phyloP scores from a whole-genome alignment of 805 yeast species.

The Metschnikowia lunata region DNA sequence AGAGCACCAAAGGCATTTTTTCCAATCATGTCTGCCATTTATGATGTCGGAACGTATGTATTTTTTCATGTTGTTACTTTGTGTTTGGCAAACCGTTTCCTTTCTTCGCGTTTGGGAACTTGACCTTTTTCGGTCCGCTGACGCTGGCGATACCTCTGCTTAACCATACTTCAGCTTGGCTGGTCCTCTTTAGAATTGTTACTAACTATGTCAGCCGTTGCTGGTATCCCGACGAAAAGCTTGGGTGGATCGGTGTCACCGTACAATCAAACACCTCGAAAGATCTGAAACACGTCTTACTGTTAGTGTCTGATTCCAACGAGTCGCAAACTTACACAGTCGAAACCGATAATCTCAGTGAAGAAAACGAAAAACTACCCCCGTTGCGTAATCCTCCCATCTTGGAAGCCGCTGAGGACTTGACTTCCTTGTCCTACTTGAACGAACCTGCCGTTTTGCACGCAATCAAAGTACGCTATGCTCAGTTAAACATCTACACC shows the following conservation, averaged over 20 bases:
- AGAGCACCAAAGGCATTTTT: neutral
- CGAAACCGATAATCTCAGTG: slow-evolving; percentile 46
- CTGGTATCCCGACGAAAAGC: slow-evolving; percentile 72
- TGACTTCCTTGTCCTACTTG: slow-evolving; percentile 84
- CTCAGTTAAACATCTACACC: slow-evolving; percentile 88
- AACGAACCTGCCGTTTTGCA: slow-evolving; percentile 96
- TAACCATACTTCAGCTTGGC: too few species aligned
- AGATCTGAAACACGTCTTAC: slow-evolving; percentile 44
- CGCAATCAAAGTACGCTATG: slow-evolving; percentile 84
- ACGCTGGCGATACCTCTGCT: too few species aligned
- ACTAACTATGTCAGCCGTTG: slow-evolving; percentile 42
- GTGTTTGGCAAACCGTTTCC: too few species aligned
- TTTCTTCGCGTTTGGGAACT: too few species aligned
- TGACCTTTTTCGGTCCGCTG: too few species aligned
- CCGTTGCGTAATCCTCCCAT: slow-evolving; percentile 87
- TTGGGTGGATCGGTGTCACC: slow-evolving; percentile 74
- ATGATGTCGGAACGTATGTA: slow-evolving; percentile 39
- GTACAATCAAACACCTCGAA: slow-evolving; percentile 43
- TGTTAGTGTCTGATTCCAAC: slow-evolving; percentile 51
- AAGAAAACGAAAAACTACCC: slow-evolving; percentile 59
- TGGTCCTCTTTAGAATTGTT: neutral
- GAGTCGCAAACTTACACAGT: slow-evolving; percentile 39
- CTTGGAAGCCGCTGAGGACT: slow-evolving; percentile 89
- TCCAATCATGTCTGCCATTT: slow-evolving; percentile 12
- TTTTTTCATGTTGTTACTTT: neutral